Percentiles rank a stretch among this genome's conserved stretches.
phyloP scores from a whole-genome alignment of 2,329 filamentous ascomycete genomes.

The Chalara sp. region DNA sequence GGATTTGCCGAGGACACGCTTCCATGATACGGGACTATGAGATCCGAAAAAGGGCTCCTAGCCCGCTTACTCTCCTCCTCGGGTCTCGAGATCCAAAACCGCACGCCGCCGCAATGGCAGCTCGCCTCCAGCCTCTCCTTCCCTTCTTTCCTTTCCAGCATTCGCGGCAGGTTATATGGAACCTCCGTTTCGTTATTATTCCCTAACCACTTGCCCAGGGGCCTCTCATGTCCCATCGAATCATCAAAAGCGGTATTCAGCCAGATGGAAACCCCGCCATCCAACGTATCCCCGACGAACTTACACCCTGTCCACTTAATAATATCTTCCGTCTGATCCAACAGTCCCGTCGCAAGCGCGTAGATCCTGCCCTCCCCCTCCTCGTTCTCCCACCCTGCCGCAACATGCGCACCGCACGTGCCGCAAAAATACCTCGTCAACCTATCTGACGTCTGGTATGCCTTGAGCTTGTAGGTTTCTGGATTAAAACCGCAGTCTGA shows the following conservation, averaged over 20 bases:
- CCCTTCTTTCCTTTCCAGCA: not conserved
- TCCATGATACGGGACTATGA: slow-evolving; percentile 40
- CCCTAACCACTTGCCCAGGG: no score
- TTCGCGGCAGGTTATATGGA: no score
- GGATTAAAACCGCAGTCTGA: not conserved
- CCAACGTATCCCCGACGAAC: slow-evolving; percentile 37
- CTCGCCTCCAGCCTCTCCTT: slow-evolving; percentile 31
- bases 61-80: slow-evolving; percentile 36
- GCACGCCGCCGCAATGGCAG: slow-evolving; percentile 49
- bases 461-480: slow-evolving; percentile 20
- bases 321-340: slow-evolving; percentile 21
- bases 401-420: slow-evolving; percentile 41
- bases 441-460: slow-evolving; percentile 36
- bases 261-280: slow-evolving; percentile 40
- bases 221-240: no score
- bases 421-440: slow-evolving; percentile 41
- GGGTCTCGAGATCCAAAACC: slow-evolving; percentile 51
- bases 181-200: no score
- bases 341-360: slow-evolving; percentile 29
- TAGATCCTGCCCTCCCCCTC: slow-evolving; percentile 8
- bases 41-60: slow-evolving; percentile 44
- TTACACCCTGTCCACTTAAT: slow-evolving; percentile 20
- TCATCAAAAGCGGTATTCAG: no score
- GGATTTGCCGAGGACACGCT: slow-evolving; percentile 34
- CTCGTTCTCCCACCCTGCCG: slow-evolving; percentile 20